Base-by-base conservation (phyloP, 2,329 filamentous ascomycete species). In the Curvularia hawaiiensis region DNA sequence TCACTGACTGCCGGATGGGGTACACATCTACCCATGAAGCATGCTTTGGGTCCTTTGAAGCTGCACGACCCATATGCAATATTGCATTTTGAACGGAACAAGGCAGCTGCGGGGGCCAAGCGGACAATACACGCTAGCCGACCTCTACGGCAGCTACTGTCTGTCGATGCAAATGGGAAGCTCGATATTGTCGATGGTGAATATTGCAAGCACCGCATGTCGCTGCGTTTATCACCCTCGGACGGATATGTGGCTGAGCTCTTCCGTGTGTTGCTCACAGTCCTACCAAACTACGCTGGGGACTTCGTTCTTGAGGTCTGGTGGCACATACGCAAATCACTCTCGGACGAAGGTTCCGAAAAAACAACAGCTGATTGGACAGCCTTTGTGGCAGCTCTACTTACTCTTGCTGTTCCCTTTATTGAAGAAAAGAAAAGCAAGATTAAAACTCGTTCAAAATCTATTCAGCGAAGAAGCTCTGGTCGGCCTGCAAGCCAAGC, bases 361-460 rank as follows among this genome's bases (percentile, higher is more conserved):
- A 57, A 55, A 10, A 48, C 44, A 9, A 63, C 65, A 40, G 56
- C 64, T 20, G 75, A 78, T 22, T 79, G 76, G 72, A 64, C 73
- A 5, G 78, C 79, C 6, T 72, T 80, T 30, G 69, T 77, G 4
- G 66, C 76, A 4, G 75, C 78, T 8, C 56, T 81, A 2, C 76
- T 80, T 50, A 69, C 71, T 8, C 71, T 78, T 48, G 73, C 72
- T 10, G 61, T 79, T 11, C 69, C 72, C 8, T 75, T 75, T 50
- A 59, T 76, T 11, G 70, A 76, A 12, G 67, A 72, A 4, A 69
- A 66, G 46, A 63, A 66, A 3, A 56, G 57, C 9, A 75, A 67
- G 48, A 38, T 63, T 18, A 60, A 35, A 11, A 60, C 54, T 47
- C 62, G 63, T 24, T 47, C 62, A 12, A 74, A 62, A 47, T 24